Evolutionary conservation across 1,284 basidiomycete species (phyloP), one percentile per base, ranked within the genome.

Genomic region (Trichosporon sp.): DNA sequence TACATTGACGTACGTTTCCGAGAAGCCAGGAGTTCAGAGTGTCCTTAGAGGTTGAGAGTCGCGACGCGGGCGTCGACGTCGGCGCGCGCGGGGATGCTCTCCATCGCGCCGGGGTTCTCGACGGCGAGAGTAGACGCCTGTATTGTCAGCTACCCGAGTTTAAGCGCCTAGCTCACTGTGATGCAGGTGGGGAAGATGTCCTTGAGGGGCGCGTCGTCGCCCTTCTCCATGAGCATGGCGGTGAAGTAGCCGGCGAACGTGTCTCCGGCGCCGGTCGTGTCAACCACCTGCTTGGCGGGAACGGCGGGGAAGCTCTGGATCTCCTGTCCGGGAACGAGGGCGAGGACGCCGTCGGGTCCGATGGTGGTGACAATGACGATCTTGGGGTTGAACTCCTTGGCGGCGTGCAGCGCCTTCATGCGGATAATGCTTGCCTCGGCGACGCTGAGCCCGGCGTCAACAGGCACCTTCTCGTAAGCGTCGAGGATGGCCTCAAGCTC

Each of bases 211-310:
- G 72, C 72, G 19, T 70, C 73, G 51, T 68, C 63, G n/a, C 70
- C 70, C 26, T 37, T 35, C 67, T 71, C 70, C 83, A 84, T 82
- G 68, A 85, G 70, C 7, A 82, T 80, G 32, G 82, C 81, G 2
- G 79, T 80, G 59, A 85, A 81, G 72, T 80, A 84, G 1, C 84
- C 84, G 7, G 81, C 78, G 68, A 85, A 85, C 68, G 81, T 83
- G 72, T 85, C 84, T 8, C 84, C 84, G 0, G 84, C 84, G 11
- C 84, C 84, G 0, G 84, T 85, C 21, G 83, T 84, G 70, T 85
- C 84, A 68, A 72, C 71, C 14, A 72, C 71, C 68, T 69, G 67
- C 35, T 32, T 21, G 11, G 68, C 68, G 38, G 64, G 56, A 2
- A 67, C 71, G 2, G 71, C 71, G 8, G 71, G 71, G 56, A 61